phyloP scores from a whole-genome alignment of 108 stramenopile genomes.

The Cyclotella distinguenda region DNA sequence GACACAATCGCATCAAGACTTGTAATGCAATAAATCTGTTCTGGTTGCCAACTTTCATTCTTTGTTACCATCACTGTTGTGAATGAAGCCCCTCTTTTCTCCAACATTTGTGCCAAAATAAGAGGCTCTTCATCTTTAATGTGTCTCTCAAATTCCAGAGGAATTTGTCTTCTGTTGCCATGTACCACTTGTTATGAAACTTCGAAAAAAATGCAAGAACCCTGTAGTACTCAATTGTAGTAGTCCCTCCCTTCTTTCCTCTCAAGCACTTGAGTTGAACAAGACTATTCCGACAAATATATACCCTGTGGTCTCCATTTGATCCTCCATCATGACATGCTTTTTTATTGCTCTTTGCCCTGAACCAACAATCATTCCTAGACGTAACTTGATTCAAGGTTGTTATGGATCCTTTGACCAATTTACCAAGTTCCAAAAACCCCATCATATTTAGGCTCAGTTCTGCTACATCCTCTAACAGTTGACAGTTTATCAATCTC shows the following conservation, averaged over 20 bases:
- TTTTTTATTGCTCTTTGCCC: neutral
- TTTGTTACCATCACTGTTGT: no score
- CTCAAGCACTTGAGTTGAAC: neutral
- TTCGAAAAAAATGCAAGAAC: slow-evolving; percentile 8
- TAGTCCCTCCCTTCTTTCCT: neutral
- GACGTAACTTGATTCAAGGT: neutral
- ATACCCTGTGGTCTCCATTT: neutral
- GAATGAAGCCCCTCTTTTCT: neutral
- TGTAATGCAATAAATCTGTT: no score
- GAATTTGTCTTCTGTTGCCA: neutral
- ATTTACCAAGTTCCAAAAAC: neutral
- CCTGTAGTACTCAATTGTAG: slow-evolving; percentile 5
- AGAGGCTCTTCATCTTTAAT: neutral
- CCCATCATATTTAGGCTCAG: neutral
- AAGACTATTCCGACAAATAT: neutral
- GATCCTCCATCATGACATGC: neutral
- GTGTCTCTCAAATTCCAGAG: neutral
- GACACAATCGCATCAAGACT: no score
- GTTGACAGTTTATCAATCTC: neutral
- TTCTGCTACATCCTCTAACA: neutral
- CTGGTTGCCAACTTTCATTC: no score
- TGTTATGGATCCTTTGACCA: neutral
- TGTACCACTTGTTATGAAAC: slow-evolving; percentile 9
- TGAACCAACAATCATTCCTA: neutral
- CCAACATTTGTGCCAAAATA: neutral